phyloP scores from a whole-genome alignment of 371 early-diverging fungal genomes.

The Vairimorpha necatrix region DNA sequence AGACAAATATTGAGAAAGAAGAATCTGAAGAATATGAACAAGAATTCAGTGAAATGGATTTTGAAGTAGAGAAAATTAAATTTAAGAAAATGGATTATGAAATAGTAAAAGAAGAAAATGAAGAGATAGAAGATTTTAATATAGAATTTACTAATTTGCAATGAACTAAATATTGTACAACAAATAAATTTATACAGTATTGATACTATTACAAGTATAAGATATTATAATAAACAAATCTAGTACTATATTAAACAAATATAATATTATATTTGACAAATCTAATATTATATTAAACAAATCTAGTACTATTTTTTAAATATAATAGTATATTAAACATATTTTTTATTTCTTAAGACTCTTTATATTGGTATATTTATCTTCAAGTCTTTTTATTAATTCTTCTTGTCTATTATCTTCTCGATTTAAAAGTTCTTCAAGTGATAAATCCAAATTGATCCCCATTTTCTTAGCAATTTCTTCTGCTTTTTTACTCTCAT shows the following conservation, averaged over 20 bases:
- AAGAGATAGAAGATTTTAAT: not conserved
- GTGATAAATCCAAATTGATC: constrained; percentile 6
- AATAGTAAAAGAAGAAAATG: not conserved
- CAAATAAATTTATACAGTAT: not conserved
- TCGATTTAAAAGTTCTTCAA: constrained; percentile 13
- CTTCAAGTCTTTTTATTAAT: constrained; percentile 47
- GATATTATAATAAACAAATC: not conserved
- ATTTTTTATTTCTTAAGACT: not conserved
- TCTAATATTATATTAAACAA: not conserved
- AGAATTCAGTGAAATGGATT: not conserved
- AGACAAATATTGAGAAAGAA: not conserved
- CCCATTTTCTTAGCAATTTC: constrained; percentile 45
- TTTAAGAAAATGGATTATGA: not conserved
- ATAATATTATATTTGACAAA: not conserved
- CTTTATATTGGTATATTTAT: constrained; percentile 18
- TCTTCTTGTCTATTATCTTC: constrained; percentile 24
- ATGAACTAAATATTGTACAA: not conserved
- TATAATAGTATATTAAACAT: too few species aligned
- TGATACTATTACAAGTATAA: not conserved
- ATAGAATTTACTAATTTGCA: not conserved
- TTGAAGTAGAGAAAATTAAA: not conserved
- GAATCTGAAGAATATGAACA: not conserved
- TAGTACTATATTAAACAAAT: not conserved
- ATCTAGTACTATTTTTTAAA: not conserved
- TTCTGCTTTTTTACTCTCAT: constrained; percentile 47